Base-by-base conservation (phyloP, 78 protist genomes). In the Cyanophora paradoxa region DNA sequence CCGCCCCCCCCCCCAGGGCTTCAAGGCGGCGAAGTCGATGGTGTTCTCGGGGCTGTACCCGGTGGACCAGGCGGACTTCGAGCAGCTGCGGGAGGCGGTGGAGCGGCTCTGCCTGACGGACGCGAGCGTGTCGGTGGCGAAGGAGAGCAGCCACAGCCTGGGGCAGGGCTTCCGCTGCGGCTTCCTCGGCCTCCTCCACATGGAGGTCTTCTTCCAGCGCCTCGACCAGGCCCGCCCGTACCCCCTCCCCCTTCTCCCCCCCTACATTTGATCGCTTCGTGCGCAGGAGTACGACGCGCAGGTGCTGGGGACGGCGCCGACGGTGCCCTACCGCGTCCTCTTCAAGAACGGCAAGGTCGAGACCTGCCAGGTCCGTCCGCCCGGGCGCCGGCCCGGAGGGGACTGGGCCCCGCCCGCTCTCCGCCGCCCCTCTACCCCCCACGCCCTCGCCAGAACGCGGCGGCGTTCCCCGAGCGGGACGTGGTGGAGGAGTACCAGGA, bases 91-190 rank as follows among this genome's bases (percentile, higher is more conserved):
- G 26, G 14, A 40, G 10, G 81, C 93, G 7, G 37, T 88, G 20
- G 90, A 81, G 34, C 48, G 69, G 72, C 78, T 92, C 14, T 46
- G 69, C 31, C 72, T 92, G 33, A 89, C 79, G 13, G 96, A 92
- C 31, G 30, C 86, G 20, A 40, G 77, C 4, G 90, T 93, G 52
- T 66, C 80, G 36, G 57, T 76, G 22, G 34, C 19, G 14, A 78
- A 67, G 41, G 83, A 82, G 13, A 22, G 33, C 11, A 72, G 83
- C 28, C n/a, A 42, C n/a, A 92, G 92, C 28, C 82, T 92, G 36
- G 97, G 96, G n/a, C 61, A 66, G 40, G 96, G 96, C 37, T 88
- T 82, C 48, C 87, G 93, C 37, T 82, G 88, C 62, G 97, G 97
- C 6, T 93, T 93, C 82, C 83, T 91, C 14, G 97, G 97, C 7